Conservation (phyloP, 2,329 filamentous ascomycete species). For the Raffaelea ambrosiae region DNA sequence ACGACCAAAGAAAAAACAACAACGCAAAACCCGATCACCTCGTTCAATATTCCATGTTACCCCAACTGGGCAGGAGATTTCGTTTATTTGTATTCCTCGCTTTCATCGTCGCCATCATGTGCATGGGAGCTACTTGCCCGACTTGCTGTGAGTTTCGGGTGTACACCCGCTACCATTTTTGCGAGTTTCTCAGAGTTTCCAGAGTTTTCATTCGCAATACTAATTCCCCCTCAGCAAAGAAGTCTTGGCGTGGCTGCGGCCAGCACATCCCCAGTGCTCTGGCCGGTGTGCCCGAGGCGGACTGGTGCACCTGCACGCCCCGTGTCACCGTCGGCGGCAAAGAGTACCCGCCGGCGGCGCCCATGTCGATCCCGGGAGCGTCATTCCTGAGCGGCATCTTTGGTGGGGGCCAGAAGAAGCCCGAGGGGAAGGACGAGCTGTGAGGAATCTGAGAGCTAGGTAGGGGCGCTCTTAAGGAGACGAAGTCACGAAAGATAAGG, state of each 20-base stretch:
- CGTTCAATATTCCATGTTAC: too few relatives aligned
- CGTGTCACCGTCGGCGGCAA: slow-evolving; percentile 33
- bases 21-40: too few relatives aligned
- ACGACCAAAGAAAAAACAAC: too few relatives aligned
- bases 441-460: background rate
- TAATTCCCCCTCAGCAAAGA: slow-evolving; percentile 28
- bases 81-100: too few relatives aligned
- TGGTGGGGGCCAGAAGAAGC: slow-evolving; percentile 11
- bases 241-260: slow-evolving; percentile 42
- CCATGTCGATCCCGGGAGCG: slow-evolving; percentile 27
- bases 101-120: slow-evolving; percentile 26
- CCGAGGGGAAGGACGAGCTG: slow-evolving; percentile 7
- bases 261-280: slow-evolving; percentile 37
- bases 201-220: slow-evolving; percentile 13
- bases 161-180: too few relatives aligned
- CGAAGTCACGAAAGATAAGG: background rate
- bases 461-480: background rate
- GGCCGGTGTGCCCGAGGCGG: slow-evolving; percentile 29
- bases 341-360: slow-evolving; percentile 35
- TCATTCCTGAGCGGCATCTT: slow-evolving; percentile 26
- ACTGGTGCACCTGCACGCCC: slow-evolving; percentile 41
- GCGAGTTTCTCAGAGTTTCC: slow-evolving; percentile 5
- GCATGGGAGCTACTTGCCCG: slow-evolving; percentile 29
- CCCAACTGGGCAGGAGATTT: too few relatives aligned
- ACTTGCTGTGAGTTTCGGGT: slow-evolving; percentile 28